Evolutionary conservation across 768 basidiomycete species (phyloP).

Genomic region (Rhodotorula paludigena): DNA sequence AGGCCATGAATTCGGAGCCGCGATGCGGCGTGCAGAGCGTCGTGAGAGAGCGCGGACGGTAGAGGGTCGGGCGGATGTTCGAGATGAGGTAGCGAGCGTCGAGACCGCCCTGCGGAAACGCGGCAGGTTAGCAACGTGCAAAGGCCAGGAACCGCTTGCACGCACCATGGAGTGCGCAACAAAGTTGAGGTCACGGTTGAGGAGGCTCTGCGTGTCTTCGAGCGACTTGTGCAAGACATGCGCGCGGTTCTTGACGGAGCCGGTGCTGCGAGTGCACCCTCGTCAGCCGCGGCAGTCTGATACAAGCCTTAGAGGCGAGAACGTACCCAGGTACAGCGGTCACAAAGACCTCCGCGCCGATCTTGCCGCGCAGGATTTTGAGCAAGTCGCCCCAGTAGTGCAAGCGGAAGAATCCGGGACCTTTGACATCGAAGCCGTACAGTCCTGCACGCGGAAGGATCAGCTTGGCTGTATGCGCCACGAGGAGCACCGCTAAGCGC

Average conservation of each 20-base stretch:
- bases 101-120: slow-evolving; percentile 61
- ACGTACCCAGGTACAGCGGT: slow-evolving; percentile 82
- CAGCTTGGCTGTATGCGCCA: background rate
- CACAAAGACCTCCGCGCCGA: slow-evolving; percentile 92
- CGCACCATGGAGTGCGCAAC: slow-evolving; percentile 86
- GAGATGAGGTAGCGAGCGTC: slow-evolving; percentile 91
- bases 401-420: slow-evolving; percentile 47
- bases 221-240: slow-evolving; percentile 69
- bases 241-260: slow-evolving; percentile 77
- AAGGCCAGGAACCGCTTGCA: background rate
- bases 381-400: slow-evolving; percentile 94
- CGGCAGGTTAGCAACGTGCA: background rate
- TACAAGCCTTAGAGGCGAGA: background rate
- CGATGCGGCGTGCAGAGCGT: slow-evolving; percentile 89
- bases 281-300: background rate
- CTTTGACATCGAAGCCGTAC: slow-evolving; percentile 80
- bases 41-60: slow-evolving; percentile 79
- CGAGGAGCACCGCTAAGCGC: background rate
- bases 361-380: slow-evolving; percentile 65
- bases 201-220: slow-evolving; percentile 54
- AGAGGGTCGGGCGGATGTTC: slow-evolving; percentile 72
- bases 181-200: slow-evolving; percentile 79
- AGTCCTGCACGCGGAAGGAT: slow-evolving; percentile 53
- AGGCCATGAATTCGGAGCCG: slow-evolving; percentile 98
- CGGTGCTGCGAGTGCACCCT: slow-evolving; percentile 59